Evolutionary conservation across 1,284 basidiomycete genomes (phyloP), one percentile per base, ranked within the genome.

Genomic region (Mycosarcoma maydis): DNA sequence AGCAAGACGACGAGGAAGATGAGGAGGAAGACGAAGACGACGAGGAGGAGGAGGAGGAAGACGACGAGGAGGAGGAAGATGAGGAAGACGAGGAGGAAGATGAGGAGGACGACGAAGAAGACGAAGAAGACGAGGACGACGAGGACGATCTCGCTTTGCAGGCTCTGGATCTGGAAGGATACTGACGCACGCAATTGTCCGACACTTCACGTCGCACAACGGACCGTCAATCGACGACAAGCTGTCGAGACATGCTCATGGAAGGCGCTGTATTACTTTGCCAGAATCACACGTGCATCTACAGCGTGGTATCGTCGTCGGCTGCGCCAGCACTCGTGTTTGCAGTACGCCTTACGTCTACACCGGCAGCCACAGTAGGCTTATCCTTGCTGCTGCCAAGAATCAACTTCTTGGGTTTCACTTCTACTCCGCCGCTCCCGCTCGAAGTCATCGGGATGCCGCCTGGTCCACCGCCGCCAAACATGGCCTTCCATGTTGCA

Each of bases 131-230:
- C 92, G 47, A 98, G 83, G 85, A 96, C 95, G 49, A 98, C 96
- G 82, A 98, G 96, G 1, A 96, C 97, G 22, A 98, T 92, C 83
- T 98, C 93, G 83, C 98, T 94, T 76, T 93, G 94, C 73, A 98
- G 85, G 9, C 94, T 92, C 88, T 99, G 97, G 85, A 99, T 98
- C 50, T 96, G 33, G 66, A 69, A 51, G 66, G 66, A 26, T 69
- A 69, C 20, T 69, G 26, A 65, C 29, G 17, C 22, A 17, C 29
- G 17, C 32, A 26, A 14, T 11, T 4, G 16, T 22, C 11, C 11
- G 14, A 4, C 7, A 7, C 41, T 29, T n/a, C n/a, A n/a, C n/a
- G n/a, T n/a, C n/a, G n/a, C n/a, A n/a, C n/a, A n/a, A n/a, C n/a
- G n/a, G n/a, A n/a, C n/a, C n/a, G n/a, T n/a, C n/a, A n/a, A n/a